Evolutionary conservation across 2,329 filamentous ascomycete genomes (phyloP), one percentile per base, ranked within the genome.

Genomic region (Ramularia collo-cygni): DNA sequence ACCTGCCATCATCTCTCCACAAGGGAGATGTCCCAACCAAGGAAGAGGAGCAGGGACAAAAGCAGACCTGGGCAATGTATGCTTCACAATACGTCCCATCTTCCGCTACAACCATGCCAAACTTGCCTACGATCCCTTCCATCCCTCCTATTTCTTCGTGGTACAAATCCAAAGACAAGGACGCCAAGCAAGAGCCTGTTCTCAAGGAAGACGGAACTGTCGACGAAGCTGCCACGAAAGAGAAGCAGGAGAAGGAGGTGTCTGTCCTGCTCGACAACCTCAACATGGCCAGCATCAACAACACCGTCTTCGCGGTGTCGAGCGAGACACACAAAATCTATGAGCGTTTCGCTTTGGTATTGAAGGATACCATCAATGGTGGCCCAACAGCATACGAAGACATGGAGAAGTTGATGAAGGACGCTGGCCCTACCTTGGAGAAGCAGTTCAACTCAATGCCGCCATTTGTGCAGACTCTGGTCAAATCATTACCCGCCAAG

Each of bases 351-450:
- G 93, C 87, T 1, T 72, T 88, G 40, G 81, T 95, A 24, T 83
- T 98, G 58, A 92, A 90, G 60, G 92, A 98, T 60, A 76, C 95
- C 12, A 77, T 92, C 55, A 89, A 88, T 59, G 92, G 92, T 46
- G 92, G 87, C 2, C 92, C 92, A 3, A 95, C 90, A 0, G 92
- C 92, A 2, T 95, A 93, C 63, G 75, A 83, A 57, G 92, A 98
- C 60, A 80, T 98, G n/a, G 79, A 81, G 54, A 76, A 73, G 57
- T 68, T 82, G 13, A 68, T 82, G 48, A 77, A 70, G 8, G 76
- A 78, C 40, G 76, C 75, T n/a, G 77, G 80, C 46, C 64, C 69
- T n/a, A 73, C 80, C 48, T 62, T 83, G 13, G 75, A 81, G 55
- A 74, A 75, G 48, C 76, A 79, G 44, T 83, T 78, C 55, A 70